Evolutionary conservation across 75 land plant genomes (phyloP).

Genomic region (Gnetum montanum): DNA sequence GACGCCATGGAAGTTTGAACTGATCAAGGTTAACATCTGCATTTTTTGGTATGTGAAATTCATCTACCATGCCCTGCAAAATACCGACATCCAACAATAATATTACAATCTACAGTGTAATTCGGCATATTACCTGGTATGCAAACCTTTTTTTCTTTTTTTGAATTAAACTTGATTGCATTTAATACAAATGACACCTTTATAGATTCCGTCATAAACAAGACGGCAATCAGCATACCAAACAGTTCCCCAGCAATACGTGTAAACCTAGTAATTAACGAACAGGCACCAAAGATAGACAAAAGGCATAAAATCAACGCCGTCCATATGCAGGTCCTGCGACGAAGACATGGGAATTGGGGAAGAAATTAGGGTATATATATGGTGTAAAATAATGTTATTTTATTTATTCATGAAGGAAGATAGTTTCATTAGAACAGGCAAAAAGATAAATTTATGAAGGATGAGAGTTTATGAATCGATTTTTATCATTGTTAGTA

Average conservation of each 20-base stretch:
- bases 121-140: not conserved
- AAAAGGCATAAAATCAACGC: slow-evolving; percentile 54
- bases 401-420: no score
- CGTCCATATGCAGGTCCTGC: slow-evolving; percentile 92
- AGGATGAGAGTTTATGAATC: not conserved
- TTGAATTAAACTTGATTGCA: not conserved
- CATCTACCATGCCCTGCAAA: slow-evolving; percentile 72
- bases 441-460: no score
- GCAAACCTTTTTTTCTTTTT: no score
- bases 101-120: not conserved
- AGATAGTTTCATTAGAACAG: not conserved
- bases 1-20: slow-evolving; percentile 76
- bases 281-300: slow-evolving; percentile 71
- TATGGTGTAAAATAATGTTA: not conserved
- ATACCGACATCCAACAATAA: not conserved
- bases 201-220: slow-evolving; percentile 81
- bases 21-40: slow-evolving; percentile 29
- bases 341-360: not conserved
- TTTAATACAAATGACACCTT: no score
- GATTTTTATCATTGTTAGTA: not conserved
- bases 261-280: slow-evolving; percentile 79
- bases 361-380: not conserved
- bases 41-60: slow-evolving; percentile 60
- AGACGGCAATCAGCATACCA: slow-evolving; percentile 78
- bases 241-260: slow-evolving; percentile 88